These are phyloP conservation scores for Eutypella sp. DNA, from an alignment of 2,329 filamentous ascomycete genomes.

Conservation along the genomic window DNA sequence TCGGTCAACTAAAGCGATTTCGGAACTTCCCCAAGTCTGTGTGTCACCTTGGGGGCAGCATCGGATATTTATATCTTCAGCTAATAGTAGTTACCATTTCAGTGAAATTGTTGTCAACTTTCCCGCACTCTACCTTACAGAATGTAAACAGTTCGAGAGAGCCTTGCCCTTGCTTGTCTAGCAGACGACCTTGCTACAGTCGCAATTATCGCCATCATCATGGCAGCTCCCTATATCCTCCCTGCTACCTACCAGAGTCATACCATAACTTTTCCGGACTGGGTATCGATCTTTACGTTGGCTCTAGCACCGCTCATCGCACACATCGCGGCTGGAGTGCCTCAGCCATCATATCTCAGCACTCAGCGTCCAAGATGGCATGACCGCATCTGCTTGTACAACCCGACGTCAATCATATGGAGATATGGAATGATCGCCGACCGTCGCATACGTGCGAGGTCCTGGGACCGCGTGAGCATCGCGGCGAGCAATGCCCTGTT, in stretches of 20 bases:
- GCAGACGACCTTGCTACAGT: no score
- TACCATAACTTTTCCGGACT: constrained; percentile 19
- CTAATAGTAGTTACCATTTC: no score
- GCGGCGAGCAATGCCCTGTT: constrained; percentile 30
- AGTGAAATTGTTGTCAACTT: no score
- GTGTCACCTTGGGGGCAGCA: no score
- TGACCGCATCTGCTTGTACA: constrained; percentile 25
- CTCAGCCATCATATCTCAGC: constrained; percentile 16
- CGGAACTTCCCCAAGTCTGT: no score
- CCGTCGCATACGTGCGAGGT: constrained; percentile 24
- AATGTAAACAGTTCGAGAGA: no score
- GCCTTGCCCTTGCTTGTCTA: no score
- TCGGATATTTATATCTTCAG: no score
- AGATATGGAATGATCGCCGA: constrained; percentile 30
- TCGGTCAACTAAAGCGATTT: no score
- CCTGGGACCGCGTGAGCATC: constrained; percentile 23
- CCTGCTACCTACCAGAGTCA: constrained; percentile 3
- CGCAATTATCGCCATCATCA: no score
- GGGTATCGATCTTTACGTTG: constrained; percentile 25
- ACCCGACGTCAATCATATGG: constrained; percentile 33
- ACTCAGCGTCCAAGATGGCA: constrained; percentile 20
- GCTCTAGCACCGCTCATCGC: constrained; percentile 27
- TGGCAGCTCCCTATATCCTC: no score
- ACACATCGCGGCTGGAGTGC: constrained; percentile 24
- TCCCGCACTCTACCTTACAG: no score